phyloP scores from a whole-genome alignment of 768 basidiomycete genomes.

The Mycena floridula region DNA sequence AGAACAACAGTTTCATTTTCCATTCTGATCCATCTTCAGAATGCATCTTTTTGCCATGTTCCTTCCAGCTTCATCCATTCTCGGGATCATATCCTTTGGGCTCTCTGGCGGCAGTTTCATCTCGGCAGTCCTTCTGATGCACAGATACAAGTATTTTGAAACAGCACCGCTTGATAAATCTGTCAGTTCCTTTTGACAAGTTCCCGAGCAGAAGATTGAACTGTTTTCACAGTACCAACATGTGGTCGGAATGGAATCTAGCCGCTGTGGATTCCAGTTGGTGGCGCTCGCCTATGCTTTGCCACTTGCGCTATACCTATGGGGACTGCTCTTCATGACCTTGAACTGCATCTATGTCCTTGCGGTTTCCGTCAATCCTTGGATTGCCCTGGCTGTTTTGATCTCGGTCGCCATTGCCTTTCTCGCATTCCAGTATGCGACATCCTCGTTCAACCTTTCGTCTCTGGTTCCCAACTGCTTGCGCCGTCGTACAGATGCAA shows the following conservation, averaged over 20 bases:
- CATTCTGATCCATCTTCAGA: conserved; percentile 12
- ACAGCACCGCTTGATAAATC: neutral
- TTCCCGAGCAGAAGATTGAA: no score
- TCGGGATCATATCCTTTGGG: conserved; percentile 26
- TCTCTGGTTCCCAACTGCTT: neutral
- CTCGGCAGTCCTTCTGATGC: conserved; percentile 25
- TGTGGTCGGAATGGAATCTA: neutral
- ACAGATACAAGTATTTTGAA: conserved; percentile 25
- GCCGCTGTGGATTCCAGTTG: neutral
- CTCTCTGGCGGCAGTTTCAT: conserved; percentile 30
- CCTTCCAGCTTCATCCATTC: conserved; percentile 19
- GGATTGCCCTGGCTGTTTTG: neutral
- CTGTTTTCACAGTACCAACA: neutral
- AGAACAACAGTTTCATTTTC: conserved; percentile 6
- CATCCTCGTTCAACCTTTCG: neutral
- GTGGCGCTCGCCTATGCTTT: neutral
- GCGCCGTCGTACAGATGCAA: neutral
- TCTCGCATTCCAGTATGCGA: neutral
- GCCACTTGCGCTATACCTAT: neutral
- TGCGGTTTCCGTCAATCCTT: neutral
- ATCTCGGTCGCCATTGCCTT: neutral
- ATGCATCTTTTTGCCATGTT: conserved; percentile 28
- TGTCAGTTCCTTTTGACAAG: neutral
- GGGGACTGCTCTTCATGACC: neutral
- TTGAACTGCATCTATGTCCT: neutral